Percentiles rank a stretch among this genome's conserved stretches.
Evolutionary conservation across 2,329 filamentous ascomycete species (phyloP).

Genomic region (Penicillium hesseltinei): DNA sequence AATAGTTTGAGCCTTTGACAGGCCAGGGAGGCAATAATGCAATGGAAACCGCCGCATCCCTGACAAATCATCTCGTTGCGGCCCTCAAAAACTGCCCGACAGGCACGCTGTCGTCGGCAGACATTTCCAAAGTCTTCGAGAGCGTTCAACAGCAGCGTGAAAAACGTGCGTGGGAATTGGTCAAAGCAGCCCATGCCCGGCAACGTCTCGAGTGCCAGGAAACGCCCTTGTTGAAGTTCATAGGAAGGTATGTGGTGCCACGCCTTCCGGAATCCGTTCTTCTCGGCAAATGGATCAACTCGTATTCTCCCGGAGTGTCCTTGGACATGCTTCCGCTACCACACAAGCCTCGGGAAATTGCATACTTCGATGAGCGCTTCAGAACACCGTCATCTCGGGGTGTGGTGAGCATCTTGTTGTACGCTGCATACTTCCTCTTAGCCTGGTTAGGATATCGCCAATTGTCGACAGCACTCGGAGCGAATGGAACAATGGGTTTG

Average conservation of each 20-base stretch:
- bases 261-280: not conserved
- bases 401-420: not conserved
- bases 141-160: slow-evolving; percentile 14
- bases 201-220: slow-evolving; percentile 20
- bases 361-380: slow-evolving; percentile 14
- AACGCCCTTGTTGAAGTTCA: slow-evolving; percentile 13
- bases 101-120: not conserved
- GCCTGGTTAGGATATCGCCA: slow-evolving; percentile 8
- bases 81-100: not conserved
- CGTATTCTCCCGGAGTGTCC: slow-evolving; percentile 8
- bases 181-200: slow-evolving; percentile 13
- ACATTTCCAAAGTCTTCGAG: slow-evolving; percentile 8
- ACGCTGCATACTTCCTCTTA: slow-evolving; percentile 4
- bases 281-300: slow-evolving; percentile 1
- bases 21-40: slow-evolving; percentile 22
- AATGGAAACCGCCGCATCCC: slow-evolving; percentile 21
- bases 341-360: not conserved
- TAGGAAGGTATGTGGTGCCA: slow-evolving; percentile 11
- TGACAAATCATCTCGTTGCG: slow-evolving; percentile 15
- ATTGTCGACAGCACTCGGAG: slow-evolving; percentile 6
- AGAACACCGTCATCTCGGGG: slow-evolving; percentile 6
- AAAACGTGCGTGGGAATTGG: slow-evolving; percentile 6
- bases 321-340: slow-evolving; percentile 14
- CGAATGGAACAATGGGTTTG: slow-evolving; percentile 10
- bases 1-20: slow-evolving; percentile 17